Conservation (phyloP, 2,329 filamentous ascomycete species). For the Ambrosiella xylebori region DNA sequence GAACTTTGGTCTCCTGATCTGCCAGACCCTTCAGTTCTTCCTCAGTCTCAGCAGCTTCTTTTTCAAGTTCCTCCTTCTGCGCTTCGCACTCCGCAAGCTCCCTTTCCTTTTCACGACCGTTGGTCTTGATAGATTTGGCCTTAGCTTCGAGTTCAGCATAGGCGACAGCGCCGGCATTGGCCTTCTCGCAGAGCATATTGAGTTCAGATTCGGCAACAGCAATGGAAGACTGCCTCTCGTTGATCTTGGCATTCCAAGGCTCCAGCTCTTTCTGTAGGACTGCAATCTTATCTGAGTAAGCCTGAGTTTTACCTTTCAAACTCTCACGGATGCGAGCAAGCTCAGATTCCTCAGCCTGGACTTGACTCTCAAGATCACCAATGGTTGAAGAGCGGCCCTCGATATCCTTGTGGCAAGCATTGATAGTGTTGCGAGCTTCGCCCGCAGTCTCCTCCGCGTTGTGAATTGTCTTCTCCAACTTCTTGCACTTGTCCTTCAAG, state of each 20-base stretch:
- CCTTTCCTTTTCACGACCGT: conserved; percentile 49
- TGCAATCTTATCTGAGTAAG: conserved; percentile 81
- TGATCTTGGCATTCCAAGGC: conserved; percentile 94
- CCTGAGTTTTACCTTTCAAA: conserved; percentile 89
- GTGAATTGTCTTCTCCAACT: conserved; percentile 74
- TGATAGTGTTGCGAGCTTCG: conserved; percentile 61
- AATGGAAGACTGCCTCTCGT: conserved; percentile 84
- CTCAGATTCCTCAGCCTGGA: conserved; percentile 66
- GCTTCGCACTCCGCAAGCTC: conserved; percentile 63
- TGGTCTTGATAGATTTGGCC: conserved; percentile 53
- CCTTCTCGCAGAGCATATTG: conserved; percentile 76
- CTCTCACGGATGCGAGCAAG: conserved; percentile 68
- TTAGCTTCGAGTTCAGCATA: conserved; percentile 71
- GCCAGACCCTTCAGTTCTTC: conserved; percentile 55
- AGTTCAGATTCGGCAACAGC: conserved; percentile 91
- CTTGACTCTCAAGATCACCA: conserved; percentile 53
- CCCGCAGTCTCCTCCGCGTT: conserved; percentile 57
- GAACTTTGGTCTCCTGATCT: conserved; percentile 64
- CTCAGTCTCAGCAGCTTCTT: conserved; percentile 55
- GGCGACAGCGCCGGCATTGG: conserved; percentile 70
- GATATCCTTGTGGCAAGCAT: conserved; percentile 63
- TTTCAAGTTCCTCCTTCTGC: conserved; percentile 54
- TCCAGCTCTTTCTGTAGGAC: conserved; percentile 85
- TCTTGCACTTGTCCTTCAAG: conserved; percentile 75
- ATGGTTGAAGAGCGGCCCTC: conserved; percentile 61